Evolutionary conservation across 768 basidiomycete genomes (phyloP), one percentile per base, ranked within the genome.

Genomic region (Mycena vitilis): DNA sequence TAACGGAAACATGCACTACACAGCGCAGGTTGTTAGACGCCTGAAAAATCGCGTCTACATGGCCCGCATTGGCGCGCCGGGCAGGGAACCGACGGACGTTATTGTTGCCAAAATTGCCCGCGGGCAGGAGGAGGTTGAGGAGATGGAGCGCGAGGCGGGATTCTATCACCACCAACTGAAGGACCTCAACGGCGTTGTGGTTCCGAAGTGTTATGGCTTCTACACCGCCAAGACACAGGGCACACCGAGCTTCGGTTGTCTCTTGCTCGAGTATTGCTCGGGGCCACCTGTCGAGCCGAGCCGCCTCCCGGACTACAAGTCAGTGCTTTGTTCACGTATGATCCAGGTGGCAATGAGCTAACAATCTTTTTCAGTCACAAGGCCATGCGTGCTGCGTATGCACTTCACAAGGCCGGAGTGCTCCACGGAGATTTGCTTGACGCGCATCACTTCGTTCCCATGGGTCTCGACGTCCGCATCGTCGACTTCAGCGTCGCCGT

Each of bases 221-320:
- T 85, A 73, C 68, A 71, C 72, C 30, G 77, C 78, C 18, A 75
- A 72, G n/a, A 65, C 75, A 1, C 38, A 75, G 13, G 78, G 77
- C 9, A 69, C 64, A 10, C 72, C 79, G 30, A 30, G 30, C 10
- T 25, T 78, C 11, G 80, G 66, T 5, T 81, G 78, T 66, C 71
- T 83, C 64, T 60, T 85, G 25, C 68, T 85, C 47, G 83, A 84
- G 67, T 79, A 81, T 72, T 82, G 81, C 65, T 53, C 68, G 25
- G 76, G 72, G 10, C 60, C 62, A 11, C 69, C 64, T 9, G 63
- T 63, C 22, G 30, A 71, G 20, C 38, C 57, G 16, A 45, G 54
- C 10, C 64, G 73, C 48, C 37, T 65, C n/a, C 44, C 59, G 12
- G 72, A 77, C 49, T 70, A 71, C 62, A 71, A 76, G 78, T 79